A percentile compares a stretch with the other conserved stretches of the same genome.
Evolutionary conservation across 78 protist genomes (phyloP).

Genomic region (Paratrimastix pyriformis): DNA sequence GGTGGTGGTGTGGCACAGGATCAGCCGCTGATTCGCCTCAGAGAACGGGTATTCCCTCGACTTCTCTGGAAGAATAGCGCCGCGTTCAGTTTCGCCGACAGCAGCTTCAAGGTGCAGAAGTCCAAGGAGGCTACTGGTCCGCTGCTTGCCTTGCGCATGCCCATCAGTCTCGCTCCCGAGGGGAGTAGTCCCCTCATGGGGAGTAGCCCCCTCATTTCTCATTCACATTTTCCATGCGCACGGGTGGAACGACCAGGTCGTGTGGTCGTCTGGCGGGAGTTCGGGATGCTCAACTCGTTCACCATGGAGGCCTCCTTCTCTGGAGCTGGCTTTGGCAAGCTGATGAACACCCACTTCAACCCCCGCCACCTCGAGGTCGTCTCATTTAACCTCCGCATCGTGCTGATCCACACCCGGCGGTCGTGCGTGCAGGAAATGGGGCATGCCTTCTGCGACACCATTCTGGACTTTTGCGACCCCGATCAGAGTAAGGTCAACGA

Average conservation of each 20-base stretch:
- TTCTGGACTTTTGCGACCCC: slow-evolving; percentile 47
- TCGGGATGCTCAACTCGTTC: slow-evolving; percentile 38
- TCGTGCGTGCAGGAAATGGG: slow-evolving; percentile 30
- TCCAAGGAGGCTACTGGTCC: slow-evolving; percentile 3
- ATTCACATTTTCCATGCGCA: background rate
- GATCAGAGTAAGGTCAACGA: slow-evolving; percentile 18
- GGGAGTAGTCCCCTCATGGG: background rate
- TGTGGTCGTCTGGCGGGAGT: slow-evolving; percentile 38
- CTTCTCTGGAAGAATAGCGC: background rate
- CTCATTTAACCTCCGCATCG: background rate
- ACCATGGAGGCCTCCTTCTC: slow-evolving; percentile 62
- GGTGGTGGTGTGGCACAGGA: too few relatives aligned
- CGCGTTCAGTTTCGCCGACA: slow-evolving; percentile 20
- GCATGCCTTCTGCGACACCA: slow-evolving; percentile 21
- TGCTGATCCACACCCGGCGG: too few relatives aligned
- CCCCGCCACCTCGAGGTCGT: background rate
- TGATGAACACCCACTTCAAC: slow-evolving; percentile 16
- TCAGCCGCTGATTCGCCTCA: background rate
- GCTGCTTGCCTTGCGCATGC: background rate
- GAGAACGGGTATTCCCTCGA: slow-evolving; percentile 34
- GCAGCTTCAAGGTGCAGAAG: slow-evolving; percentile 20
- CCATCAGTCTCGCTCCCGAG: too few relatives aligned
- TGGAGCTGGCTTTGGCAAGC: slow-evolving; percentile 34
- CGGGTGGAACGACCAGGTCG: slow-evolving; percentile 35
- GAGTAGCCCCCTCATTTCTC: background rate